Percentiles rank a stretch among this genome's conserved stretches.
Conservation (phyloP, 306 rosid genomes). For the Prunus davidiana region DNA sequence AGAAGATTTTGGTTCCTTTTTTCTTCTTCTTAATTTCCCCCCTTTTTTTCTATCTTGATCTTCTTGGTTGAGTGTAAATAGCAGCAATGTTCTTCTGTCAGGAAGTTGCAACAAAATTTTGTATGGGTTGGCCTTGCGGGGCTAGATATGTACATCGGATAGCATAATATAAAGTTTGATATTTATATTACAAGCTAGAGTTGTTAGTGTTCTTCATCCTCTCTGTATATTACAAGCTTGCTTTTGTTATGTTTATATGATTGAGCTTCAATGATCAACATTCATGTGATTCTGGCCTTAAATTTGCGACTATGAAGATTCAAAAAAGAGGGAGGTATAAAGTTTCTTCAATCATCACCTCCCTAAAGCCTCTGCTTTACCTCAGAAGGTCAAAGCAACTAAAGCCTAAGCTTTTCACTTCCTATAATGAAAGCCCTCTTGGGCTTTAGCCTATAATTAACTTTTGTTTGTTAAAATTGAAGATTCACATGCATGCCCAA, state of each 20-base stretch:
- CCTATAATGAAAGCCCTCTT: too few relatives aligned
- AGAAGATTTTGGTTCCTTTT: background rate
- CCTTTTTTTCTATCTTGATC: background rate
- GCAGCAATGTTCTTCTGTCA: background rate
- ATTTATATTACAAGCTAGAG: constrained; percentile 16
- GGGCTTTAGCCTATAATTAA: too few relatives aligned
- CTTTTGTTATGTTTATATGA: too few relatives aligned
- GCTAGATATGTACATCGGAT: constrained; percentile 50
- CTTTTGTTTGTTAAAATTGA: too few relatives aligned
- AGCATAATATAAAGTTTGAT: constrained; percentile 27
- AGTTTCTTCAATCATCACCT: background rate
- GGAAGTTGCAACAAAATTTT: constrained; percentile 26
- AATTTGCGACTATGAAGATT: background rate
- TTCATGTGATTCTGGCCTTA: too few relatives aligned
- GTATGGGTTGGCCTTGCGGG: constrained; percentile 13
- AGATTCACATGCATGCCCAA: too few relatives aligned
- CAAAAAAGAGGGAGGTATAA: background rate
- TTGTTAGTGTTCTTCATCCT: constrained; percentile 6
- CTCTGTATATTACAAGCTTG: constrained; percentile 4
- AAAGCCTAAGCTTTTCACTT: background rate
- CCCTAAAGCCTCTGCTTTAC: background rate
- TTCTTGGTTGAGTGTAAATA: constrained; percentile 28
- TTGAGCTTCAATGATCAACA: too few relatives aligned
- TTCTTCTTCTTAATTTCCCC: background rate
- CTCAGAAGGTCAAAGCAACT: background rate